A percentile compares a stretch with the other conserved stretches of the same genome.
Conservation (phyloP, 371 early-diverging fungal species). For the Phascolomyces articulosus region DNA sequence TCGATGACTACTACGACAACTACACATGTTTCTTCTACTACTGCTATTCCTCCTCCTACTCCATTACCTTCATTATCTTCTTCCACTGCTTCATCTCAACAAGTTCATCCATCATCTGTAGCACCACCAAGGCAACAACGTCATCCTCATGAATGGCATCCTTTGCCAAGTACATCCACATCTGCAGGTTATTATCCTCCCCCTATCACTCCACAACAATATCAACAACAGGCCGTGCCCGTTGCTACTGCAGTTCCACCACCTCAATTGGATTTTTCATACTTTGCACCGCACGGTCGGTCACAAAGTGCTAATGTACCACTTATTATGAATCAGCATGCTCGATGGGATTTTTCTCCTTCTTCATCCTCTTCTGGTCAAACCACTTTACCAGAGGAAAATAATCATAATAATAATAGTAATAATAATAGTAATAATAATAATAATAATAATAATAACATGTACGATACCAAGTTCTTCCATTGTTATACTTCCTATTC, state of each 20-base stretch:
- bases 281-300: slow-evolving; percentile 6
- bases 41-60: background rate
- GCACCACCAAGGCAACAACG: no score
- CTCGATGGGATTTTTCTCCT: background rate
- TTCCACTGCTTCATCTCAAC: no score
- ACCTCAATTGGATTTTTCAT: background rate
- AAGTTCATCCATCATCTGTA: no score
- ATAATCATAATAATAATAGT: background rate
- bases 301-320: slow-evolving; percentile 10
- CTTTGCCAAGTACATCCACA: background rate
- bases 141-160: background rate
- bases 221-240: background rate
- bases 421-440: no score
- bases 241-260: background rate
- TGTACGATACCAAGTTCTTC: slow-evolving; percentile 4
- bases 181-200: background rate
- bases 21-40: background rate
- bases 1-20: background rate
- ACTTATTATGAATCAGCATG: background rate
- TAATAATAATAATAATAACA: background rate
- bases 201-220: background rate
- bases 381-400: background rate
- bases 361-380: background rate
- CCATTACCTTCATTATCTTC: background rate
- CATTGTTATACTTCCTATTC: background rate